These are phyloP conservation scores for Moesziomyces globuligerus DNA, from an alignment of 1,284 basidiomycete species.

Conservation along the genomic window DNA sequence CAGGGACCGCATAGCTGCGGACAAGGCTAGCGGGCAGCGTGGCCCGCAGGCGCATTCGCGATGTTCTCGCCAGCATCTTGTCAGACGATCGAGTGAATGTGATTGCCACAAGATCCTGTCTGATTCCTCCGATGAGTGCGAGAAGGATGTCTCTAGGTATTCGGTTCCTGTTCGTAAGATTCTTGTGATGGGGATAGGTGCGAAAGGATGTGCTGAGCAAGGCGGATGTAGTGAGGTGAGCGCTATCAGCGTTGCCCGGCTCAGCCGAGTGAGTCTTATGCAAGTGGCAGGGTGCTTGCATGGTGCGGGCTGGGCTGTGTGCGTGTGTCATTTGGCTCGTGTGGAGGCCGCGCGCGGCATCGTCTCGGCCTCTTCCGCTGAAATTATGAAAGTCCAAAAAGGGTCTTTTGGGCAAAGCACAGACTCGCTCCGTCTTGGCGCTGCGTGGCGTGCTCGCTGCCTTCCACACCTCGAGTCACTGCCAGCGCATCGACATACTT, in stretches of 20 bases:
- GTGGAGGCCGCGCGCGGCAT: conserved; percentile 36
- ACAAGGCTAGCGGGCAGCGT: not conserved
- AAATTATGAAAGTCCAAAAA: too few species aligned
- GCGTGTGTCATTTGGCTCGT: conserved; percentile 1
- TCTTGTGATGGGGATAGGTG: not conserved
- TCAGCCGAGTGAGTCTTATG: conserved; percentile 12
- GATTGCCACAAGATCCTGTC: not conserved
- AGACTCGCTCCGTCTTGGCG: too few species aligned
- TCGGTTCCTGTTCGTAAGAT: not conserved
- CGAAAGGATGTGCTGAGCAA: not conserved
- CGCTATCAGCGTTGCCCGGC: too few species aligned
- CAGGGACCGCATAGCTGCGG: conserved; percentile 45
- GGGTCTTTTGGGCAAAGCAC: too few species aligned
- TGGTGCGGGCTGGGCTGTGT: not conserved
- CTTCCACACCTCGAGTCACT: too few species aligned
- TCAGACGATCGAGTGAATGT: not conserved
- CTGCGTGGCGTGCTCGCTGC: too few species aligned
- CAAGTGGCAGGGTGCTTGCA: conserved; percentile 4
- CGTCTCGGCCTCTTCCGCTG: conserved; percentile 6
- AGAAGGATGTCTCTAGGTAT: not conserved
- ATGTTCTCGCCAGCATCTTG: conserved; percentile 31
- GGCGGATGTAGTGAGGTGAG: not conserved
- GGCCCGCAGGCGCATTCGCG: conserved; percentile 16
- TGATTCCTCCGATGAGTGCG: conserved; percentile 1
- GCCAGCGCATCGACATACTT: too few species aligned